Evolutionary conservation across 2,329 filamentous ascomycete genomes (phyloP).

Genomic region (Penicillium sp.): DNA sequence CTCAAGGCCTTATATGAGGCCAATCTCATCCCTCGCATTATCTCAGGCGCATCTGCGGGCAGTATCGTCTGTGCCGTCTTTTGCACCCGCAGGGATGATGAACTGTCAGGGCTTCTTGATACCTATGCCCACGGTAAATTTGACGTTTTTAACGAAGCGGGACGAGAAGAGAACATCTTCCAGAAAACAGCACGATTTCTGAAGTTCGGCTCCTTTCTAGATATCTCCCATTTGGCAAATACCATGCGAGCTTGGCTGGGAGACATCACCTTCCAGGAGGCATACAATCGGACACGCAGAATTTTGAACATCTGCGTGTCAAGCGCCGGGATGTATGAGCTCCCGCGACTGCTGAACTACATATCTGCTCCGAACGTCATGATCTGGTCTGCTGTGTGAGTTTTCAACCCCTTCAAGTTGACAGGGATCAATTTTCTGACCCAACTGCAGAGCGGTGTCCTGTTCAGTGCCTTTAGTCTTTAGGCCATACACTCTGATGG

Average conservation of each 20-base stretch:
- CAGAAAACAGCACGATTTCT: constrained; percentile 71
- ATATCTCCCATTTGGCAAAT: constrained; percentile 76
- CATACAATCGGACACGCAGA: constrained; percentile 88
- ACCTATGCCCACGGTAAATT: constrained; percentile 79
- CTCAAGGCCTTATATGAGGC: constrained; percentile 77
- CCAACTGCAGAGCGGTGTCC: constrained; percentile 66
- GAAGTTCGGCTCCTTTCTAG: constrained; percentile 81
- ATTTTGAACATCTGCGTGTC: constrained; percentile 95
- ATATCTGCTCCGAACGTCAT: constrained; percentile 91
- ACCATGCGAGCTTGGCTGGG: constrained; percentile 82
- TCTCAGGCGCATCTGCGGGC: constrained; percentile 83
- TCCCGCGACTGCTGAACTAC: constrained; percentile 86
- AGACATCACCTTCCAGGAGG: constrained; percentile 92
- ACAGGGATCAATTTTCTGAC: constrained; percentile 12
- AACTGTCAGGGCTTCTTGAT: constrained; percentile 69
- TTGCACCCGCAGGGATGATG: constrained; percentile 74
- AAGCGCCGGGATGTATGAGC: constrained; percentile 80
- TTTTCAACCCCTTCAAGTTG: constrained; percentile 10
- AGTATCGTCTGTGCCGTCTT: constrained; percentile 82
- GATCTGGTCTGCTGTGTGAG: constrained; percentile 88
- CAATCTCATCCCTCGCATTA: constrained; percentile 76
- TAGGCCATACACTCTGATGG: constrained; percentile 72
- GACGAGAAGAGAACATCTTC: constrained; percentile 62
- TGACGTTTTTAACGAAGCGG: constrained; percentile 71
- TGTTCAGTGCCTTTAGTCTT: constrained; percentile 91